A percentile compares a stretch with the other conserved stretches of the same genome.
These are phyloP conservation scores for Euphrasia confusa DNA, from an alignment of 257 asterid species.

Conservation along the genomic window DNA sequence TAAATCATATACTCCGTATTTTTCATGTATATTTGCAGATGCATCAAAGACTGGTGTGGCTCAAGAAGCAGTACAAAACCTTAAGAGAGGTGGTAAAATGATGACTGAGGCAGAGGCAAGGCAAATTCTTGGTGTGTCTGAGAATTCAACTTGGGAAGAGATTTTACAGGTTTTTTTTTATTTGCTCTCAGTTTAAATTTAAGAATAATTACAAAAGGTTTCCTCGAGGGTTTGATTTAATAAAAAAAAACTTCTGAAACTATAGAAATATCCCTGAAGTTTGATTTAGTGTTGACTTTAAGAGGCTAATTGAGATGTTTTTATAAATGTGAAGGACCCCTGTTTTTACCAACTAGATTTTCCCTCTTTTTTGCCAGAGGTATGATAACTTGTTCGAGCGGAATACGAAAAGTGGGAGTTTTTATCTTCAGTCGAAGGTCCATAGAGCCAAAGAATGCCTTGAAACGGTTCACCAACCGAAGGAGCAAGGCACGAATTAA, in stretches of 20 bases:
- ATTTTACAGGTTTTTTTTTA: conserved; percentile 42
- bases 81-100: conserved; percentile 46
- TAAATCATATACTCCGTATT: neutral
- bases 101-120: conserved; percentile 79
- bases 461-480: conserved; percentile 41
- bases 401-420: conserved; percentile 58
- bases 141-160: conserved; percentile 70
- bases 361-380: conserved; percentile 34
- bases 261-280: no score
- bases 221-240: no score
- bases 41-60: conserved; percentile 75
- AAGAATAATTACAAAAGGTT: no score
- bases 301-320: no score
- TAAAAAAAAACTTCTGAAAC: no score
- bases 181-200: neutral
- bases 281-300: no score
- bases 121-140: conserved; percentile 68
- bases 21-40: conserved; percentile 34
- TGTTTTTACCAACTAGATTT: neutral
- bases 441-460: conserved; percentile 73
- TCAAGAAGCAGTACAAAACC: conserved; percentile 61
- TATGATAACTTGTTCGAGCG: conserved; percentile 58
- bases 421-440: conserved; percentile 64
- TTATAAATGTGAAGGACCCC: no score
- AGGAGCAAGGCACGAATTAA: conserved; percentile 27